A percentile compares a stretch with the other conserved stretches of the same genome.
Conservation (phyloP, 1,139 yeast species). For the Debaryomyces fabryi region DNA sequence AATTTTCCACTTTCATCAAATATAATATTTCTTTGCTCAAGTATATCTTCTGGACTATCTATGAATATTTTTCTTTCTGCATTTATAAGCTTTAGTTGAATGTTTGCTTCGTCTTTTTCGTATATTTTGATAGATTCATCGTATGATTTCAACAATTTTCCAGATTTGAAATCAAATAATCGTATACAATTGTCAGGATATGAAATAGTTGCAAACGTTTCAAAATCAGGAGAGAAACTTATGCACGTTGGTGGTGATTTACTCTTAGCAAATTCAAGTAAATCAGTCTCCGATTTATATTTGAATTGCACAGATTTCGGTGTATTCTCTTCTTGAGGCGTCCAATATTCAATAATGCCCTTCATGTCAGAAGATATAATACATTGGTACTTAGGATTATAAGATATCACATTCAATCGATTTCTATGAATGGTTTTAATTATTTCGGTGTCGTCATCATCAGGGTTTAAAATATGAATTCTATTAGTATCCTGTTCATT, state of each 20-base stretch:
- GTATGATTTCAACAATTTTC: conserved; percentile 27
- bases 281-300: conserved; percentile 45
- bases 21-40: conserved; percentile 18
- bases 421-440: conserved; percentile 27
- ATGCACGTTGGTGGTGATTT: conserved; percentile 11
- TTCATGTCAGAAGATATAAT: conserved; percentile 39
- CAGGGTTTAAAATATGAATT: conserved; percentile 26
- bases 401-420: conserved; percentile 30
- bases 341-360: conserved; percentile 53
- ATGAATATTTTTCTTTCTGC: conserved; percentile 26
- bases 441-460: conserved; percentile 17
- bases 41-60: conserved; percentile 11
- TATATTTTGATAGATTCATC: conserved; percentile 24
- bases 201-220: conserved; percentile 23
- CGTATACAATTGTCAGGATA: conserved; percentile 34
- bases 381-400: conserved; percentile 30
- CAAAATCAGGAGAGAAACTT: conserved; percentile 10
- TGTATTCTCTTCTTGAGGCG: conserved; percentile 12
- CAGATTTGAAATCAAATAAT: conserved; percentile 35
- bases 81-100: conserved; percentile 24
- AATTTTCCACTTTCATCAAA: conserved; percentile 40
- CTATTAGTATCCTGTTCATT: conserved; percentile 23
- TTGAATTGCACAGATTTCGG: conserved; percentile 31
- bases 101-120: conserved; percentile 19
- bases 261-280: conserved; percentile 36